phyloP scores from a whole-genome alignment of 768 basidiomycete species.

The Auricularia sp. region DNA sequence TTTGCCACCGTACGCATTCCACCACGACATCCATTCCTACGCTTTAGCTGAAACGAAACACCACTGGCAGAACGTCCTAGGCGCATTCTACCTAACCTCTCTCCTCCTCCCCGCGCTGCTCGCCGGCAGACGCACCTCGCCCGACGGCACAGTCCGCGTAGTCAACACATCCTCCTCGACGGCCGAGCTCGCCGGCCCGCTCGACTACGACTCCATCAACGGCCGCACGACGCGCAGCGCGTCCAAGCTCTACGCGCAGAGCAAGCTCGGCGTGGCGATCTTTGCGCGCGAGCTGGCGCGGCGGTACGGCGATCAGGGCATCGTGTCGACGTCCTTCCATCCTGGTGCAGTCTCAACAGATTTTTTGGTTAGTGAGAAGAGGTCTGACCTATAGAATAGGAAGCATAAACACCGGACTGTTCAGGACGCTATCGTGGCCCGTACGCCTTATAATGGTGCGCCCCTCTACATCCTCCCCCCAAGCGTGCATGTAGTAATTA shows the following conservation, averaged over 20 bases:
- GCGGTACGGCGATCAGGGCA: constrained; percentile 32
- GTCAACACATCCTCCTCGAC: constrained; percentile 38
- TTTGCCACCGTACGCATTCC: constrained; percentile 41
- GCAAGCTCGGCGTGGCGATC: constrained; percentile 17
- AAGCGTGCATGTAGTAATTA: neutral
- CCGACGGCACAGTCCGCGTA: constrained; percentile 35
- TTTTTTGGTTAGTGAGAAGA: no score
- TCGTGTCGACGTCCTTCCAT: constrained; percentile 37
- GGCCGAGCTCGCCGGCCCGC: constrained; percentile 20
- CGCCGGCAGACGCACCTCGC: constrained; percentile 27
- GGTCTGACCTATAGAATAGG: constrained; percentile 7
- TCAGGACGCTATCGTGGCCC: neutral
- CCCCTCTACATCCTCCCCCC: neutral
- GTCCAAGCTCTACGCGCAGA: constrained; percentile 17
- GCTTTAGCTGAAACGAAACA: neutral
- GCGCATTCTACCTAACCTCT: constrained; percentile 51
- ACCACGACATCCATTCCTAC: constrained; percentile 25
- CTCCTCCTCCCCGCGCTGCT: constrained; percentile 41
- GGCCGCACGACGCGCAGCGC: constrained; percentile 23
- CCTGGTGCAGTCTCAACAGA: constrained; percentile 29
- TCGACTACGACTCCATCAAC: constrained; percentile 35
- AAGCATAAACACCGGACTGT: constrained; percentile 23
- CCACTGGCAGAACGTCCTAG: constrained; percentile 12
- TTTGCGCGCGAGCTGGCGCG: constrained; percentile 37
- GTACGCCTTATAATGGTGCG: constrained; percentile 10